These are phyloP conservation scores for Beauveria sp. DNA, from an alignment of 2,329 filamentous ascomycete genomes.

Conservation along the genomic window DNA sequence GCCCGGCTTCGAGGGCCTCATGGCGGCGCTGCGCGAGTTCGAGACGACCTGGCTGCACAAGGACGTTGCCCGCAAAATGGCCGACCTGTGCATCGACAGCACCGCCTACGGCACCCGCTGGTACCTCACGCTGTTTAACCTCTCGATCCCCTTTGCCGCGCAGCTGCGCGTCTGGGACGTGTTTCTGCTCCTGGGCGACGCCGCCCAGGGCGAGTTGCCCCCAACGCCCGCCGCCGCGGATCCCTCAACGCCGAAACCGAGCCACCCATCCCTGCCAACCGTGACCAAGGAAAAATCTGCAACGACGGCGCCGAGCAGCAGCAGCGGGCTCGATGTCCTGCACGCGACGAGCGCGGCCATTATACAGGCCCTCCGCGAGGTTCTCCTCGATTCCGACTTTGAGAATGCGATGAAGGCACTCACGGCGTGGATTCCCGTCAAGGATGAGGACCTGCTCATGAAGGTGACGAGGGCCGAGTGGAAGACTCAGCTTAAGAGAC, in stretches of 20 bases:
- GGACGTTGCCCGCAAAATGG: slow-evolving; percentile 71
- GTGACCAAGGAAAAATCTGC: slow-evolving; percentile 11
- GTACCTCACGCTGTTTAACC: slow-evolving; percentile 97
- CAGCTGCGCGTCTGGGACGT: slow-evolving; percentile 97
- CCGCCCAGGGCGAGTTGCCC: slow-evolving; percentile 34
- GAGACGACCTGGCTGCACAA: slow-evolving; percentile 76
- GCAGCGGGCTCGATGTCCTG: slow-evolving; percentile 66
- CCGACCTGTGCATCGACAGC: slow-evolving; percentile 70
- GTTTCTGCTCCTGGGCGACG: slow-evolving; percentile 86
- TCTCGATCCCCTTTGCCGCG: slow-evolving; percentile 87
- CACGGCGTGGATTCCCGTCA: slow-evolving; percentile 88
- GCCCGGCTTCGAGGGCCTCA: slow-evolving; percentile 76
- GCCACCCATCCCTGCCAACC: slow-evolving; percentile 7
- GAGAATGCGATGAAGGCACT: slow-evolving; percentile 97
- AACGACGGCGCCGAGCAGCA: slow-evolving; percentile 15
- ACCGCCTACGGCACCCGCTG: slow-evolving; percentile 94
- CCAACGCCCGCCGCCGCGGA: background rate
- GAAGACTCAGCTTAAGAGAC: slow-evolving; percentile 53
- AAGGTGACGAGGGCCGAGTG: slow-evolving; percentile 81
- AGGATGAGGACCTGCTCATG: slow-evolving; percentile 91
- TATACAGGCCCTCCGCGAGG: slow-evolving; percentile 82
- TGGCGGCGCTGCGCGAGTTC: slow-evolving; percentile 79
- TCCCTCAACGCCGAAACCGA: slow-evolving; percentile 1
- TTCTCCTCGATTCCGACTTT: slow-evolving; percentile 87
- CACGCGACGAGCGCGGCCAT: slow-evolving; percentile 86